A percentile compares a stretch with the other conserved stretches of the same genome.
Evolutionary conservation across 257 asterid genomes (phyloP).

Genomic region (Cinchona pubescens): DNA sequence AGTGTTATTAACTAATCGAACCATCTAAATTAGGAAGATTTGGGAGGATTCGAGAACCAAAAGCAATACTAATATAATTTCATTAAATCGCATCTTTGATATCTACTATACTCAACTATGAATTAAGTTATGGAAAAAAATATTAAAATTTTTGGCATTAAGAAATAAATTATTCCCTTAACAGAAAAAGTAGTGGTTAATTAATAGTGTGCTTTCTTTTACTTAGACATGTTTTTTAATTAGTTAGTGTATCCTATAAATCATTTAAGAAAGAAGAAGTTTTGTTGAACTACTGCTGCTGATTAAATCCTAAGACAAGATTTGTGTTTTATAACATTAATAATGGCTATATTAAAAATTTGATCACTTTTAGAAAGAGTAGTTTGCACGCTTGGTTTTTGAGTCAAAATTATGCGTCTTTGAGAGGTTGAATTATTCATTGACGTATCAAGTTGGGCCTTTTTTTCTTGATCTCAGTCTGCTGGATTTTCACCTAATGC

Average conservation of each 20-base stretch:
- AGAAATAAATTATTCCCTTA: not conserved
- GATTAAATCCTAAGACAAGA: slow-evolving; percentile 21
- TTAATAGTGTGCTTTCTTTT: not conserved
- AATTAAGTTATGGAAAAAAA: not conserved
- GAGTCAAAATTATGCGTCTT: slow-evolving; percentile 27
- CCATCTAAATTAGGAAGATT: not conserved
- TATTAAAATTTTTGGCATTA: not conserved
- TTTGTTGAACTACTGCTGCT: slow-evolving; percentile 35
- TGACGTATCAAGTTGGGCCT: slow-evolving; percentile 28
- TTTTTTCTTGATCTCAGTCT: slow-evolving; percentile 6
- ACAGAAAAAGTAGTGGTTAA: slow-evolving; percentile 15
- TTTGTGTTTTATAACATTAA: slow-evolving; percentile 19
- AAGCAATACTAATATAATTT: not conserved
- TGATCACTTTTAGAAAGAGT: slow-evolving; percentile 31
- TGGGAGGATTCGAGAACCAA: not conserved
- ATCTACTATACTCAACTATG: not conserved
- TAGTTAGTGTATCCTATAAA: not conserved
- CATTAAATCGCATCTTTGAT: not conserved
- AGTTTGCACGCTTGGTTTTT: slow-evolving; percentile 36
- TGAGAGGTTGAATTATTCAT: slow-evolving; percentile 23
- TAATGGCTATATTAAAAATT: not conserved
- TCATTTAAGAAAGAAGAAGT: slow-evolving; percentile 19
- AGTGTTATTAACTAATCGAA: not conserved
- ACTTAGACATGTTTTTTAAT: not conserved
- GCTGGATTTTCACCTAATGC: slow-evolving; percentile 48